Conservation (phyloP, 2,329 filamentous ascomycete genomes). For the Penicillium sp. region DNA sequence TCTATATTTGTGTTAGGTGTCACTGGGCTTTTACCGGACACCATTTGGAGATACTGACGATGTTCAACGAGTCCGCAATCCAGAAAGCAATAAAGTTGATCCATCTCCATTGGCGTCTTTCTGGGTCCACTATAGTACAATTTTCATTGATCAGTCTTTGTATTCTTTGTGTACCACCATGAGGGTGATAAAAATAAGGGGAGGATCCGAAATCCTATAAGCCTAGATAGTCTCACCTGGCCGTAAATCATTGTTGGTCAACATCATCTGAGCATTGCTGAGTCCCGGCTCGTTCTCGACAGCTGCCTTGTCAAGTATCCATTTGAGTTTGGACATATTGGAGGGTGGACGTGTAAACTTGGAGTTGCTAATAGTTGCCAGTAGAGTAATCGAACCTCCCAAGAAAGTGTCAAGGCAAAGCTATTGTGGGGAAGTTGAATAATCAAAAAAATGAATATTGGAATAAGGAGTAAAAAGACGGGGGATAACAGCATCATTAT, state of each 20-base stretch:
- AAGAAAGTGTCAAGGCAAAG: background rate
- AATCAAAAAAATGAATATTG: background rate
- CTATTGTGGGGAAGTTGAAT: background rate
- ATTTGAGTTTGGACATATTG: constrained; percentile 31
- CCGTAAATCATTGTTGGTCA: constrained; percentile 81
- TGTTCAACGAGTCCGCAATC: constrained; percentile 83
- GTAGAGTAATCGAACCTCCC: background rate
- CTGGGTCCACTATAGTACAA: constrained; percentile 65
- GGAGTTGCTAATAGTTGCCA: background rate
- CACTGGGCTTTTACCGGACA: background rate
- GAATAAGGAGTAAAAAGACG: background rate
- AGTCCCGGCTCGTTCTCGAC: constrained; percentile 76
- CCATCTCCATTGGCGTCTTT: constrained; percentile 76
- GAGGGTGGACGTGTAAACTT: background rate
- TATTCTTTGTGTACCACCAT: background rate
- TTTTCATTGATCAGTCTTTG: background rate
- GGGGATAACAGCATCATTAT: background rate
- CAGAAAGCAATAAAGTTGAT: constrained; percentile 90
- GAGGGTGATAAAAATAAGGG: background rate
- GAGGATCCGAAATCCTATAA: background rate
- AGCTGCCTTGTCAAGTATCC: constrained; percentile 58
- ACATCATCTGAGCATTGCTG: constrained; percentile 76
- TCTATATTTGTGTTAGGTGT: constrained; percentile 44
- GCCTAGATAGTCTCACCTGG: constrained; percentile 45
- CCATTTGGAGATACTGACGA: constrained; percentile 45